Evolutionary conservation across 2,329 filamentous ascomycete species (phyloP), one percentile per base, ranked within the genome.

Genomic region (Alternaria sp.): DNA sequence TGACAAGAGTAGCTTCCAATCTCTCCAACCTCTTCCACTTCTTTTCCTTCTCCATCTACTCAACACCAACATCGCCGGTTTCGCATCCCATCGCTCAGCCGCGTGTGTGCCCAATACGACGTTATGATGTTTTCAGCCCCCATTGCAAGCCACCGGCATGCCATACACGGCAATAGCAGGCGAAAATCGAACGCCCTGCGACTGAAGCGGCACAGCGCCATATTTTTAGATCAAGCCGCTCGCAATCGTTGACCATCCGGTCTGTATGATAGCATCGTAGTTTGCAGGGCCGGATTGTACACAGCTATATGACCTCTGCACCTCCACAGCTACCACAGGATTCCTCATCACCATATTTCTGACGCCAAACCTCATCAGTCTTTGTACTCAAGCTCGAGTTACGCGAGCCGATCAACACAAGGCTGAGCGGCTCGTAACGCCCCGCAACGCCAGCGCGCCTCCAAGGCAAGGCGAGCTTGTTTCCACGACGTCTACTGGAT

Each of bases 181-280:
- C 53, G 59, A 66, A 44, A 41, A 36, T 55, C 53, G 32, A 59
- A 57, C 38, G 39, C 39, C 24, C 28, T 63, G 62, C 54, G 55
- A 52, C 60, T 52, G 47, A 32, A 41, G 47, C 54, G 51, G 49
- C 54, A 60, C 62, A 64, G 43, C 54, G 54, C 52, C 54, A 62
- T 63, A 64, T 68, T 61, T 62, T 62, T 67, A 65, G 64, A 62
- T 59, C 56, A 53, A 42, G 58, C 59, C 48, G 52, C 51, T 54
- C 51, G 24, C 61, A 26, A 49, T 39, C 9, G n/a, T 24, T 43
- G 39, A 32, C 16, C 22, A 36, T 22, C 8, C 24, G 34, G 34
- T 34, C 22, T 41, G 36, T 48, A 18, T 34, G 36, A 34, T 28
- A 8, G 39, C 36, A 42, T 51, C 8, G 43, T 32, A 14, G 4